Evolutionary conservation across 257 asterid genomes (phyloP), one percentile per base, ranked within the genome.

Genomic region (Nicotiana undulata): DNA sequence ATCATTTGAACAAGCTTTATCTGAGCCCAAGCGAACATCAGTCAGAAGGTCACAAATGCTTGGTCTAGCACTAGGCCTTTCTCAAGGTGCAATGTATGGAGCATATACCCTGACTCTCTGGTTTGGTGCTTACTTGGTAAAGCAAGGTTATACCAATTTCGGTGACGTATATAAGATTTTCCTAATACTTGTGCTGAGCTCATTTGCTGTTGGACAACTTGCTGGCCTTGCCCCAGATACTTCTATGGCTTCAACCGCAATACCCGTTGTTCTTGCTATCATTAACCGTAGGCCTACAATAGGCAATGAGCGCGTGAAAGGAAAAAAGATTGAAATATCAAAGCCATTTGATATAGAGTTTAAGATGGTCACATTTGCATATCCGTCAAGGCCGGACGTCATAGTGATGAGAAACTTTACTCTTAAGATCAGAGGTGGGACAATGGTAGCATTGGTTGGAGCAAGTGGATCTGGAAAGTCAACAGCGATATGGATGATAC

Each of bases 201-300:
- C 98, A 40, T 93, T 93, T 82, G 92, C 97, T 15, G 98, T 93
- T 2, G 98, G 98, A 52, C 98, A 93, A 74, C 93, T 92, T 9
- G 98, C 98, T 4, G 98, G 98, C 20, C 93, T 93, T 1, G 95
- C 98, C 0, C 97, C 98, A 4, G 97, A 93, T 80, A 93, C 98
- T 31, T 89, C 97, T 46, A 81, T 80, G 85, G 97, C 97, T 9
- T 81, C 91, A 58, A 85, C 86, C 0, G 90, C 95, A 40, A 88
- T 92, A 56, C 97, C 98, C 4, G 81, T 90, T 17, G 87, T 92
- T 61, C 76, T 92, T 9, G 84, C 86, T 3, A 82, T 88, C 64
- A 70, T 93, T 61, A 86, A 84, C 61, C 92, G 98, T 3, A 85
- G 78, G 82, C 98, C 98, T n/a, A 20, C 76, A 12, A 89, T 93